Evolutionary conservation across 306 rosid genomes (phyloP), one percentile per base, ranked within the genome.

Genomic region (Vigna nakashimae): DNA sequence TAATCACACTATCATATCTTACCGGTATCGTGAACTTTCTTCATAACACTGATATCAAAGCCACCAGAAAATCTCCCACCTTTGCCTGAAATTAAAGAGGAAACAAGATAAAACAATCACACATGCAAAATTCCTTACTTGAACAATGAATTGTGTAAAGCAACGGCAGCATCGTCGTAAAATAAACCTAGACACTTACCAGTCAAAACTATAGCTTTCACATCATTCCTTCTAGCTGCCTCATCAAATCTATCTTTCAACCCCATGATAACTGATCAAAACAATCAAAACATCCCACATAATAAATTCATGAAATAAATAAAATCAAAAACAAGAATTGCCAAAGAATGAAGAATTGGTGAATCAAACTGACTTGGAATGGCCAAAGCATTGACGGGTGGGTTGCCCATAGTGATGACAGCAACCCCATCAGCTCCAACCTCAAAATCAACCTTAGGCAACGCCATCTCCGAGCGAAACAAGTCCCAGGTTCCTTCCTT

Each of bases 391-490:
- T 96, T 92, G 0, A 92, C 99, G 1, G 99, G 99, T 65, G 97
- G 99, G 66, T 96, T 92, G 56, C 80, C 85, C 72, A 96, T 85
- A 66, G 98, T 83, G 81, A 96, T 90, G 22, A 96, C 77, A 9
- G 97, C 99, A 75, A 96, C 98, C 87, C 94, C 98, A 74, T 96
- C 98, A 84, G 46, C 69, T 65, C 98, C 99, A 65, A 96, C 90
- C 78, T 92, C 94, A 85, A 92, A 52, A 85, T 89, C 96, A 75
- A 95, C 92, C 74, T 82, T 87, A 14, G 81, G 77, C 30, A 80
- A 55, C 55, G 91, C 90, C 98, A 92, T 96, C 53, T 71, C 76
- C 43, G 58, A 42, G 12, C 20, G 60, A 72, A 73, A 17, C 69
- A 34, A 55, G 69, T 13, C 7, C 10, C 36, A 76, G 58, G 64